Conservation (phyloP, 176 grass and related monocot genomes). For the Oryza coarctata region DNA sequence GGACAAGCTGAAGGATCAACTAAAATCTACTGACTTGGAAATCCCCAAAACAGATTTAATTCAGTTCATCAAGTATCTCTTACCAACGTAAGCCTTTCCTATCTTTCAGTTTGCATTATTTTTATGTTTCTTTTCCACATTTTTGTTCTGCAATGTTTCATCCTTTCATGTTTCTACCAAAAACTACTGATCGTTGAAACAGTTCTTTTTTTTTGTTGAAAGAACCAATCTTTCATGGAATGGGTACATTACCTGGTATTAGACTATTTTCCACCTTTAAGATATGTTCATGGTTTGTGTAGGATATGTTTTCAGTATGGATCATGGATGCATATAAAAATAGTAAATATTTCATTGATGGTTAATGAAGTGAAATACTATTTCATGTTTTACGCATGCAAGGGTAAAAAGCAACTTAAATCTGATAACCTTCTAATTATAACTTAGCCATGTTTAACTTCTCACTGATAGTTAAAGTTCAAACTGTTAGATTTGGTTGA, state of each 20-base stretch:
- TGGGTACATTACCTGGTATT: constrained; percentile 1
- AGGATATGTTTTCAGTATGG: background rate
- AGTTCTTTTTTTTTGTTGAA: background rate
- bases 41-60: constrained; percentile 72
- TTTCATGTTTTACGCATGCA: background rate
- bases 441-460: constrained; percentile 1
- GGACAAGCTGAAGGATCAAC: constrained; percentile 76
- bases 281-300: background rate
- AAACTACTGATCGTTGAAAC: background rate
- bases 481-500: constrained; percentile 12
- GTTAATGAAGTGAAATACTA: background rate
- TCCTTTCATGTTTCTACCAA: constrained; percentile 13
- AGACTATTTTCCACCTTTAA: background rate
- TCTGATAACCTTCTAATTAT: background rate
- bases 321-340: background rate
- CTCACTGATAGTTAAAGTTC: background rate
- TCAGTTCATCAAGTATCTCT: constrained; percentile 78
- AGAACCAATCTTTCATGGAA: background rate
- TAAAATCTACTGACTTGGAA: constrained; percentile 64
- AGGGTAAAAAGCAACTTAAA: background rate
- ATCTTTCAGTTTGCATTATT: constrained; percentile 10
- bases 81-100: constrained; percentile 70
- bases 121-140: constrained; percentile 26
- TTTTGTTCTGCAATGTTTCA: background rate
- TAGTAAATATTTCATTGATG: background rate